These are phyloP conservation scores for Fraxinus nigra DNA, from an alignment of 305 asterid genomes.

Conservation along the genomic window DNA sequence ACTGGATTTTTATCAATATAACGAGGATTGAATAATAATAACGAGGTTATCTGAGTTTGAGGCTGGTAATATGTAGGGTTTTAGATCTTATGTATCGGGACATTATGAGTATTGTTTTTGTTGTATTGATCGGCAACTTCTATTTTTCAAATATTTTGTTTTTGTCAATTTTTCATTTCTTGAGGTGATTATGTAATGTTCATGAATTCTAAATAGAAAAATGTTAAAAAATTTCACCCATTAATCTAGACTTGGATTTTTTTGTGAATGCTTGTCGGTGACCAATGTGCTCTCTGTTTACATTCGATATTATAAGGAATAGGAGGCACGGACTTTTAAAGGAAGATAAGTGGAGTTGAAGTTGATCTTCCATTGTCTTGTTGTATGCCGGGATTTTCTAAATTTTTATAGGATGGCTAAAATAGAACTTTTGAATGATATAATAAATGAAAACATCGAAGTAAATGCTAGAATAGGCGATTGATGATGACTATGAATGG, in stretches of 20 bases:
- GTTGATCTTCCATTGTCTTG: conserved; percentile 14
- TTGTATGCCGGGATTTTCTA: neutral
- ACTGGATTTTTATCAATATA: neutral
- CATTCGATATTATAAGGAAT: neutral
- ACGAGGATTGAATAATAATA: neutral
- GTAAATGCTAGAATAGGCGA: neutral
- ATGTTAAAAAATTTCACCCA: neutral
- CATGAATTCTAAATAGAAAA: neutral
- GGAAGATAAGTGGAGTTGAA: neutral
- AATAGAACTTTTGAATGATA: neutral
- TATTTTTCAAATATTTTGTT: neutral
- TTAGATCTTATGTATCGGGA: neutral
- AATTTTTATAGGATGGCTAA: neutral
- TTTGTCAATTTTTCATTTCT: conserved; percentile 4
- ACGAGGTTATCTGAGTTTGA: conserved; percentile 12
- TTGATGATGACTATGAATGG: neutral
- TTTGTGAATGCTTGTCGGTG: neutral
- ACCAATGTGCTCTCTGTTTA: neutral
- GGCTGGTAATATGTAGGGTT: neutral
- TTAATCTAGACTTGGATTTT: neutral
- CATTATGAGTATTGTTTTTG: neutral
- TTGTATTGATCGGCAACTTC: neutral
- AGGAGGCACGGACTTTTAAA: neutral
- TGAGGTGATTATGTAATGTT: neutral
- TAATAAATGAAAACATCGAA: neutral